These are phyloP conservation scores for Penicillium psychrosexuale DNA, from an alignment of 2,329 filamentous ascomycete species.

Conservation along the genomic window DNA sequence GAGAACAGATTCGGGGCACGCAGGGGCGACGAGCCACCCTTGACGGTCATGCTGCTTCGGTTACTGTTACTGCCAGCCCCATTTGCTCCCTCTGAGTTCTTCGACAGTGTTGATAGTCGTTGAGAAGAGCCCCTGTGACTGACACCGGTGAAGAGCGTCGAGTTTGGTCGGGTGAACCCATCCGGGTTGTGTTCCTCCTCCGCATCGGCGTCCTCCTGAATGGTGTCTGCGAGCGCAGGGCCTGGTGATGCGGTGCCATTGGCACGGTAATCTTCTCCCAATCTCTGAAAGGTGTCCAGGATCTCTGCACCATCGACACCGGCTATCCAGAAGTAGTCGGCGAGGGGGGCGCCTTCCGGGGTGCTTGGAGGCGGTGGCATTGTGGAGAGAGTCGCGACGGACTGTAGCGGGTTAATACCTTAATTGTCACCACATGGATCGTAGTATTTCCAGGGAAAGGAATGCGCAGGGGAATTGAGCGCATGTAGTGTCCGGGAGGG, in stretches of 20 bases:
- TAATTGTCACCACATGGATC: slow-evolving; percentile 21
- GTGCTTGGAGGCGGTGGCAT: slow-evolving; percentile 34
- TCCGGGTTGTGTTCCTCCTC: slow-evolving; percentile 48
- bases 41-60: slow-evolving; percentile 63
- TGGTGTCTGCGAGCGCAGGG: slow-evolving; percentile 53
- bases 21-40: slow-evolving; percentile 34
- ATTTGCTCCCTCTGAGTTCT: slow-evolving; percentile 45
- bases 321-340: slow-evolving; percentile 65
- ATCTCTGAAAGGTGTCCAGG: slow-evolving; percentile 42
- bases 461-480: slow-evolving; percentile 1
- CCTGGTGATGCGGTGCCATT: slow-evolving; percentile 35
- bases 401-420: slow-evolving; percentile 12
- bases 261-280: slow-evolving; percentile 44
- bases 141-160: slow-evolving; percentile 23
- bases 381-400: slow-evolving; percentile 12
- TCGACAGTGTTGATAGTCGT: slow-evolving; percentile 49
- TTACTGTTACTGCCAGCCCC: slow-evolving; percentile 63
- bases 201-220: slow-evolving; percentile 58
- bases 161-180: slow-evolving; percentile 42
- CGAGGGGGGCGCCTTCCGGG: slow-evolving; percentile 53
- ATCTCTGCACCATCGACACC: slow-evolving; percentile 49
- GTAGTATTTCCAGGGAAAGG: neutral
- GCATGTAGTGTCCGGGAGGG: slow-evolving; percentile 6
- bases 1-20: slow-evolving; percentile 41
- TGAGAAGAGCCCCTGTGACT: slow-evolving; percentile 41